Base-by-base conservation (phyloP, 352 stramenopile genomes). In the Pythium dissotocum region DNA sequence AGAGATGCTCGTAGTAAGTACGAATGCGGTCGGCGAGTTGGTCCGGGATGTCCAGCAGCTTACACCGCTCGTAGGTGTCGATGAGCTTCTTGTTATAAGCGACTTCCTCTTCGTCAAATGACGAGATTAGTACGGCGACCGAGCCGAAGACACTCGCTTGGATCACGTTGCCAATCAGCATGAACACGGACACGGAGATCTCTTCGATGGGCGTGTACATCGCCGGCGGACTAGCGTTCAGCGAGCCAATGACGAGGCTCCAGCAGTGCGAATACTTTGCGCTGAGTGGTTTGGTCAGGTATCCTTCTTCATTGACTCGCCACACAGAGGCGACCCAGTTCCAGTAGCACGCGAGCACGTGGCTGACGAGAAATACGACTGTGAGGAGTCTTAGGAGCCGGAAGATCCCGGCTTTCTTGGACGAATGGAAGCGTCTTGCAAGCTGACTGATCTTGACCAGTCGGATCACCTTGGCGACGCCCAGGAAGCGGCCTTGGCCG, bases 41-140 rank as follows among this genome's bases (percentile, higher is more conserved):
- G 28, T 88, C 78, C 0, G 83, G 77, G 61, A 91, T 89, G 36
- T 80, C 83, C 7, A 91, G 69, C 51, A 91, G 85, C 30, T 78
- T 79, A 69, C 83, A 91, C 0, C 83, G 79, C 46, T 91, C 83
- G 36, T 79, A 87, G 2, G 78, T 87, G 9, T 70, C 72, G 58
- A 91, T 87, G 32, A 89, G 70, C 56, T 91, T 91, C 61, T 87
- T 83, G 73, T 88, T 87, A 65, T 91, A 91, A 18, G 74, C 73
- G 24, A 77, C 79, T 35, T 91, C 81, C 33, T 85, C 73, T 61
- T 91, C 81, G 54, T 91, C 81, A 44, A 91, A 87, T 0, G 83
- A 91, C 21, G 79, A 85, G 58, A 91, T 87, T 2, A 89, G 53
- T 4, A 85, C 81, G 0, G 83, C 83, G 0, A 91, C 79, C 1